Base-by-base conservation (phyloP, 768 basidiomycete species). In the Astraeus odoratus region DNA sequence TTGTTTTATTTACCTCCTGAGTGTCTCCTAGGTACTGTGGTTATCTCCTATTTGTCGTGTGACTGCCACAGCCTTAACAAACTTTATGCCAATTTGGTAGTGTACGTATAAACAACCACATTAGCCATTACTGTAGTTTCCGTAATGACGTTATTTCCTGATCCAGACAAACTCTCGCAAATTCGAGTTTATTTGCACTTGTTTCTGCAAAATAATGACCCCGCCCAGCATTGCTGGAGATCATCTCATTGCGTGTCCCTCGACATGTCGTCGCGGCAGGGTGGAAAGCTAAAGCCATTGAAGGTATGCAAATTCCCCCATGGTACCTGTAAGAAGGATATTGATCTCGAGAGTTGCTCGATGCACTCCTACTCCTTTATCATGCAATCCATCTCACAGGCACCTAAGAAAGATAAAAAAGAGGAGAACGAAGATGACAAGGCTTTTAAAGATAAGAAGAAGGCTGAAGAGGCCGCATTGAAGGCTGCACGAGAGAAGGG, bases 281-380 rank as follows among this genome's bases (percentile, higher is more conserved):
- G 84, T 50, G 89, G 88, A 59, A 91, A 92, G 68, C 58, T 83
- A 43, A 92, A 92, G 76, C 89, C 89, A 43, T 67, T 91, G 53
- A 91, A 91, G 86, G 88, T 81, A 50, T 25, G 31, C 42, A n/a
- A 46, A 6, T n/a, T n/a, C 7, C 13, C 37, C 23, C 31, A 34
- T 16, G 42, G 46, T 24, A 40, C 30, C 22, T 33, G 8, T 8
- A 29, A 36, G 18, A 22, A 29, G 20, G 8, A 16, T 20, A 16
- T n/a, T 25, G 31, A 24, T 37, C n/a, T 43, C 16, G 24, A 18
- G 22, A 10, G 4, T 42, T 46, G 22, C 30, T 22, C 37, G 43
- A 42, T 27, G 12, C 3, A 20, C 18, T n/a, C 13, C 26, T 25
- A 8, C 18, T 27, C 13, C 23, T 34, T 47, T 26, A 37, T 27